Percentiles rank a stretch among this genome's conserved stretches.
phyloP scores from a whole-genome alignment of 306 rosid genomes.

The Trichosanthes cucumerina region DNA sequence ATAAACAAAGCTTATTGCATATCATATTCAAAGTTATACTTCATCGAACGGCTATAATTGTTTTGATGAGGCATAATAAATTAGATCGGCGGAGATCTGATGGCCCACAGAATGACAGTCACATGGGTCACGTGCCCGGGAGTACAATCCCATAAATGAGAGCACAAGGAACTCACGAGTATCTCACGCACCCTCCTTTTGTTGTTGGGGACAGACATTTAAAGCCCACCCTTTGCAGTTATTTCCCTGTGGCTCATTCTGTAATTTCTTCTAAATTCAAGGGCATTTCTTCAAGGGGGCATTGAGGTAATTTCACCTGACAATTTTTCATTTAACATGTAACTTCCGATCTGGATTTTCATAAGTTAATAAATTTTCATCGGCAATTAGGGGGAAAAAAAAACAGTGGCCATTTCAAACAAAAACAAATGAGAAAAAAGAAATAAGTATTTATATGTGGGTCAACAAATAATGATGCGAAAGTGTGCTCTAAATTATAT shows the following conservation, averaged over 20 bases:
- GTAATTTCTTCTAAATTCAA: background rate
- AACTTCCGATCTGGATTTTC: background rate
- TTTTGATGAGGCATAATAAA: background rate
- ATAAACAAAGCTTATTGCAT: no score
- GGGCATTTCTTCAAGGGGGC: background rate
- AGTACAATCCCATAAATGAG: slow-evolving; percentile 7
- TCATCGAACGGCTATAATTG: slow-evolving; percentile 15
- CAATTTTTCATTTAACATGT: background rate
- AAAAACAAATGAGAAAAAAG: background rate
- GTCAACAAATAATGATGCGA: background rate
- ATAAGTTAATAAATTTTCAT: background rate
- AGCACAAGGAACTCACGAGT: slow-evolving; percentile 31
- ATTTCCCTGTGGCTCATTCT: slow-evolving; percentile 14
- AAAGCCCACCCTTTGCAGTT: slow-evolving; percentile 10
- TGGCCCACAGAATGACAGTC: slow-evolving; percentile 32
- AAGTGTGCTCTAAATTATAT: background rate
- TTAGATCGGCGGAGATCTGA: slow-evolving; percentile 1
- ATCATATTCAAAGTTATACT: background rate
- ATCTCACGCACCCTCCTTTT: slow-evolving; percentile 24
- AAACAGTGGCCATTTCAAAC: background rate
- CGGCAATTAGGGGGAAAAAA: background rate
- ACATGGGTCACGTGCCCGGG: slow-evolving; percentile 36
- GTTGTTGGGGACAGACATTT: slow-evolving; percentile 13
- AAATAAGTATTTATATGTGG: background rate
- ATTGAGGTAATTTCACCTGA: background rate